Evolutionary conservation across 2,329 filamentous ascomycete genomes (phyloP), one percentile per base, ranked within the genome.

Genomic region (Pseudogymnoascus sp.): DNA sequence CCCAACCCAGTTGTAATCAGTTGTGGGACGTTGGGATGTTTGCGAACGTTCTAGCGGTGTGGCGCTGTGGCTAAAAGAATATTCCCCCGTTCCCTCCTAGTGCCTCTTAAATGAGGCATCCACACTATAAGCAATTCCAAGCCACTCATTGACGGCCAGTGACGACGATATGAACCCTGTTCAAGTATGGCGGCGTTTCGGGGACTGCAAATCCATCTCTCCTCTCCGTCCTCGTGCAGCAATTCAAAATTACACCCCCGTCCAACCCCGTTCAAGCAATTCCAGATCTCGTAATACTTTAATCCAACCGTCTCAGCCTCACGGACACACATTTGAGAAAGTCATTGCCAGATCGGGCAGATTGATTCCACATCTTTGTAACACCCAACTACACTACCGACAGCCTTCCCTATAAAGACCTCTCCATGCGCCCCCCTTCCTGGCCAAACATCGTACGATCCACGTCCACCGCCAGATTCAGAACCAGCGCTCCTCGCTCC

Each of bases 371-470:
- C 59, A 38, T 61, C 59, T 24, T 19, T 29, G 33, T 26, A 38
- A 61, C 21, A n/a, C 37, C 35, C 26, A 24, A 33, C 62, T 33
- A 14, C 62, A 33, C 31, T 2, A 31, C 35, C 40, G n/a, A n/a
- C n/a, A n/a, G 61, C 60, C 37, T 56, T 65, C 63, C 53, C 64
- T 70, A 69, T 68, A 59, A 62, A 63, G 68, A 66, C 67, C 66
- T 67, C 74, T 68, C 64, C 71, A 85, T 85, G 81, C 80, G 79
- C 71, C 77, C 83, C 68, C 77, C 77, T 68, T 78, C 75, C 61
- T 73, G 72, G 63, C 76, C 80, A 63, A 78, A 75, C 61, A 70
- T 85, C n/a, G 50, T 85, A 14, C 50, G 50, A 56, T 13, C n/a
- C n/a, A 56, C 50, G 16, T 14, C 26, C 64, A 69, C 81, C 66